phyloP scores from a whole-genome alignment of 169 alveolate species.

The Cryptosporidium ryanae region DNA sequence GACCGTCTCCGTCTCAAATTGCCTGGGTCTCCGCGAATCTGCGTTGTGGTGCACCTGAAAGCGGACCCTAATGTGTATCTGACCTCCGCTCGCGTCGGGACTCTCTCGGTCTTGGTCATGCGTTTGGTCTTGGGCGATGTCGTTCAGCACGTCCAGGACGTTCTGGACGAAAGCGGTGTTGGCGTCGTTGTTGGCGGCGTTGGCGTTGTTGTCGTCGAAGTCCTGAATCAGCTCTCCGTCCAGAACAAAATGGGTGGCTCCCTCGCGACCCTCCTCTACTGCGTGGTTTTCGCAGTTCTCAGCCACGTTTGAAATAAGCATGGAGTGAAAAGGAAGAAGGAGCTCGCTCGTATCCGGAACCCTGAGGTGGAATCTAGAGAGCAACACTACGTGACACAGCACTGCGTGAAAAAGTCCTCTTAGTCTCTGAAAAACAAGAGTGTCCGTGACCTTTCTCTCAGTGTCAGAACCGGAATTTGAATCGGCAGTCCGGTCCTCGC shows the following conservation, averaged over 20 bases:
- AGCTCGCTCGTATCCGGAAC: conserved; percentile 54
- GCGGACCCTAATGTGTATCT: too few species aligned
- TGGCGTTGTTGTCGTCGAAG: background rate
- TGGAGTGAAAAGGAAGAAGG: conserved; percentile 47
- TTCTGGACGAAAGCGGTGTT: too few species aligned
- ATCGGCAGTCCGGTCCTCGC: background rate
- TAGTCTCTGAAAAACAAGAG: background rate
- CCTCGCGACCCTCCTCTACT: too few species aligned
- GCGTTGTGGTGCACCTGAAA: too few species aligned
- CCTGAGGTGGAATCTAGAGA: conserved; percentile 36
- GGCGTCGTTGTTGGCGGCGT: too few species aligned
- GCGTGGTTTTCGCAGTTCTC: background rate
- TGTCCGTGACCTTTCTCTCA: background rate
- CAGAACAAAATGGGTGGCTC: too few species aligned
- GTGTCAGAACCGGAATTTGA: background rate
- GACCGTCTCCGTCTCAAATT: too few species aligned
- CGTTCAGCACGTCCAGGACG: too few species aligned
- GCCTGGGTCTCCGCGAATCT: too few species aligned
- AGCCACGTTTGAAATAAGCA: conserved; percentile 9
- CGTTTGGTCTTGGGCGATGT: too few species aligned
- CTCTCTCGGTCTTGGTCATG: too few species aligned
- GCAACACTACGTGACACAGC: conserved; percentile 40
- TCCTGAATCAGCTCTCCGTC: conserved; percentile 4
- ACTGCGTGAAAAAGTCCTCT: conserved; percentile 35
- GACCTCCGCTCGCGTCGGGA: too few species aligned